Evolutionary conservation across 225 moss, liverwort and hornwort species (phyloP).

Genomic region (Lunularia cruciata): DNA sequence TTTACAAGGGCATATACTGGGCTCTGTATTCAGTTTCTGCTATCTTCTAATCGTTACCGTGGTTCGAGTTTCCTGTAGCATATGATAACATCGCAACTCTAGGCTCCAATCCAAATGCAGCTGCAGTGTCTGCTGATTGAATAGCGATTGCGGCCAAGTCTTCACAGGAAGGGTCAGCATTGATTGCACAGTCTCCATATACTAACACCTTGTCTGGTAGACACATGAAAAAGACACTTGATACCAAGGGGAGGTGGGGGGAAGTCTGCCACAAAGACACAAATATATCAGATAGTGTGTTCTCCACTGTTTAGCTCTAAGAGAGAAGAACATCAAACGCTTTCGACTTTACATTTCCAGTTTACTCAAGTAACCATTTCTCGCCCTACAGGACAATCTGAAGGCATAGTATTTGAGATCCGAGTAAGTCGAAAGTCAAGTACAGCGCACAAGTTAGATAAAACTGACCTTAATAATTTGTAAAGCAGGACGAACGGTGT

Average conservation of each 20-base stretch:
- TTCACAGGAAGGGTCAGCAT: slow-evolving; percentile 74
- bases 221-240: slow-evolving; percentile 97
- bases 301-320: not conserved
- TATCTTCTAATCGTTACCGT: slow-evolving; percentile 45
- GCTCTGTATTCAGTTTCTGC: not conserved
- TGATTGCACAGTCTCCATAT: slow-evolving; percentile 96
- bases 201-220: slow-evolving; percentile 83
- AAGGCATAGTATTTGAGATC: too few species aligned
- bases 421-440: not conserved
- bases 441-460: not conserved
- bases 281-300: not conserved
- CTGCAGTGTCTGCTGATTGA: slow-evolving; percentile 91
- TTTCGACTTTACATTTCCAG: not conserved
- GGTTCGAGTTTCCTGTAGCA: slow-evolving; percentile 91
- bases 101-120: slow-evolving; percentile 80
- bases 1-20: too few species aligned
- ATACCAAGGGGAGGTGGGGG: slow-evolving; percentile 77
- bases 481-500: slow-evolving; percentile 93
- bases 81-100: slow-evolving; percentile 91
- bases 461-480: slow-evolving; percentile 81
- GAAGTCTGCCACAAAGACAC: slow-evolving; percentile 52
- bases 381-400: not conserved
- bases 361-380: not conserved
- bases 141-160: slow-evolving; percentile 87
- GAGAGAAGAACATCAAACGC: not conserved